Base-by-base conservation (phyloP, 1,284 basidiomycete species). In the Apiotrichum gamsii region DNA sequence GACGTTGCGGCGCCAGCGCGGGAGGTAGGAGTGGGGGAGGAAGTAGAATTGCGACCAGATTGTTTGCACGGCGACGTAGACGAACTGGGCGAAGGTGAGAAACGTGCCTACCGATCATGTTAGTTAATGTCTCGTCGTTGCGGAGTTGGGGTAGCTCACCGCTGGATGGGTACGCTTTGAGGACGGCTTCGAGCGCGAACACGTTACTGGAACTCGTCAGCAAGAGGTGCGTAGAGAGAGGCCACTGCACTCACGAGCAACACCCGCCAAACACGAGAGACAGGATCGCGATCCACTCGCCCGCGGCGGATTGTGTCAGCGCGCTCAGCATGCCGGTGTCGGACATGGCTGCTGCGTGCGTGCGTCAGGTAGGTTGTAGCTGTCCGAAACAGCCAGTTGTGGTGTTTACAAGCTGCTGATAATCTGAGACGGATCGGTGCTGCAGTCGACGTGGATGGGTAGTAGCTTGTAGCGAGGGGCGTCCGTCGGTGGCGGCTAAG, bases 1-100 rank as follows among this genome's bases (percentile, higher is more conserved):
- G 49, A 75, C 75, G 10, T 85, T 77, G 16, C 77, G 75, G 29
- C 60, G 58, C 44, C 60, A 49, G 24, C 53, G 25, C 10, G 56
- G 58, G 2, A 49, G n/a, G 37, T 39, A 39, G 18, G 21, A 33
- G 14, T 33, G 47, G 3, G 54, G 60, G 28, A 36, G 36, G 39
- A 60, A 57, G 19, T 55, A 36, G 20, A 72, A 16, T 43, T 72
- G 71, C 0, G 61, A 59, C 5, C 64, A 57, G 3, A 72, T 37
- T 18, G 64, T 72, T 39, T 69, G 67, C 1, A 88, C 54, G 8
- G 87, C 81, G 49, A 91, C 82, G 59, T 84, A 67, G 43, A 85
- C 53, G 70, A 90, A 91, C 69, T 93, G 90, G 36, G 83, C 78
- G 59, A 90, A 85, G 0, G 90, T 93, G 61, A 93, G 81, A 44